Conservation (phyloP, 768 basidiomycete species). For the Gloeopeniophorella convolvens region DNA sequence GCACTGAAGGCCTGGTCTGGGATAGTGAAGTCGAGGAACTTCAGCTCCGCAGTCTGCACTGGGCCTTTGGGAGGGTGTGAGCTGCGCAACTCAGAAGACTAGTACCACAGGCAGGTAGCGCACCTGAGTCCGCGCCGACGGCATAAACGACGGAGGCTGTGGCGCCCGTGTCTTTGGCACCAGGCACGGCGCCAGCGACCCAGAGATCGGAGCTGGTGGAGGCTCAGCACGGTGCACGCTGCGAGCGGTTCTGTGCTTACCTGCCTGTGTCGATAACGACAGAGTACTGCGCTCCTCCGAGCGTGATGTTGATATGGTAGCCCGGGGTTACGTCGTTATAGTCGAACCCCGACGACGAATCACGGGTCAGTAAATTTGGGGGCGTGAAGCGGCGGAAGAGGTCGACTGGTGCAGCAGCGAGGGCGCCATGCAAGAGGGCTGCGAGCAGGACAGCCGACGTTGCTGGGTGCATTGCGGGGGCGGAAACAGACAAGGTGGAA, state of each 20-base stretch:
- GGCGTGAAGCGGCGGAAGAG: neutral
- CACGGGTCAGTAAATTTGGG: neutral
- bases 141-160: slow-evolving; percentile 45
- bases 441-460: neutral
- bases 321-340: rapidly evolving
- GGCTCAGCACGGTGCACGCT: neutral
- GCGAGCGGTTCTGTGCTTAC: slow-evolving; percentile 21
- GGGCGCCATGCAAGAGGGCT: neutral
- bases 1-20: slow-evolving; percentile 43
- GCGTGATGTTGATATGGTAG: slow-evolving; percentile 29
- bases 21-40: slow-evolving; percentile 40
- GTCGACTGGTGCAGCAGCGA: neutral
- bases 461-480: neutral
- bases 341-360: neutral
- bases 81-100: neutral
- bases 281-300: slow-evolving; percentile 29
- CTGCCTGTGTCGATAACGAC: slow-evolving; percentile 43
- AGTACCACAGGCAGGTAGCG: neutral
- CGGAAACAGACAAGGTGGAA: no score
- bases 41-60: slow-evolving; percentile 37
- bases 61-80: slow-evolving; percentile 27
- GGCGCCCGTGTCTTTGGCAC: slow-evolving; percentile 33
- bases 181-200: slow-evolving; percentile 42
- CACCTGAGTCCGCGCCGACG: slow-evolving; percentile 36
- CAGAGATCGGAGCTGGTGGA: slow-evolving; percentile 55